Evolutionary conservation across 169 alveolate species (phyloP), one percentile per base, ranked within the genome.

Genomic region (Plasmodium relictum): DNA sequence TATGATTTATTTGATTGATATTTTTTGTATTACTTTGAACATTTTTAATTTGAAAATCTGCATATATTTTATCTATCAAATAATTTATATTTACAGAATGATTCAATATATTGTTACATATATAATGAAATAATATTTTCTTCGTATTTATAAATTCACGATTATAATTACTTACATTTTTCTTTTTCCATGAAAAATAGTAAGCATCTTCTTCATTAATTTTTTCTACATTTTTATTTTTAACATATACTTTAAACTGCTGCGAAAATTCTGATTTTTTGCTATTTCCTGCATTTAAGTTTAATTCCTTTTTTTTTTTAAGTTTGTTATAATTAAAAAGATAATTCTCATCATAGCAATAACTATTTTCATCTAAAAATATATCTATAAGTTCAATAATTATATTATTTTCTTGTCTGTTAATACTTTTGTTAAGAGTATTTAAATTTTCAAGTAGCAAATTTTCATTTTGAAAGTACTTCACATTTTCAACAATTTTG

Each of bases 191-290:
- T n/a, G 45, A 5, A 72, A 70, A 70, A 86, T 86, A 86, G 65
- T 86, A 70, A 24, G 41, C 14, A 86, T 86, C 92, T 45, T 86
- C 92, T 86, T 86, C 92, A 86, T 86, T 86, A 41, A 86, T 66
- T 44, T 86, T 71, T 86, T 86, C 92, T 31, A 86, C 44, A 52
- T 86, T 70, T 70, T 71, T 86, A 59, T 65, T 56, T 73, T 72
- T 86, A 39, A 86, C 74, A 54, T 66, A 45, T 8, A 86, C 58
- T 86, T 86, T 86, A 59, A 70, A 86, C 26, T 86, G 78, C 37
- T 86, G 62, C 4, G 76, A 24, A 86, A 86, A 24, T 58, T 71
- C 45, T 41, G 92, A 70, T 48, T 71, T 86, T 52, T 71, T 71
- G 24, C 58, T 70, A 22, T 63, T 71, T 26, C 42, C 69, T 12